A percentile compares a stretch with the other conserved stretches of the same genome.
Evolutionary conservation across 1,284 basidiomycete species (phyloP).

Genomic region (Trametes pubescens): DNA sequence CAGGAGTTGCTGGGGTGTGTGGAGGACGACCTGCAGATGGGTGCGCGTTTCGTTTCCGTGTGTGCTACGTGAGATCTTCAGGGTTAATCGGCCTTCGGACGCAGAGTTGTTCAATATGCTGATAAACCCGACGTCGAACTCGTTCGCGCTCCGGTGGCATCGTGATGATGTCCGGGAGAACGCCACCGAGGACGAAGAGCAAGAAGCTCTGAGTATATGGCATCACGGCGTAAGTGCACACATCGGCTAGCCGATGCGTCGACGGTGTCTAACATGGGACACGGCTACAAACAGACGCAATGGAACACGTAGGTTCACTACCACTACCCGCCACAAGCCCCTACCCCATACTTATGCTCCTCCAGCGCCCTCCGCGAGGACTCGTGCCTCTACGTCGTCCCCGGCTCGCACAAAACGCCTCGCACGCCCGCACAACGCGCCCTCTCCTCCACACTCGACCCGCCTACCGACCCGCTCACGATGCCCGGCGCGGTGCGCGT

Average conservation of each 20-base stretch:
- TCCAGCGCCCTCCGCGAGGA: slow-evolving; percentile 77
- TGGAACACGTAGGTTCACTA: slow-evolving; percentile 76
- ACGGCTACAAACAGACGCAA: slow-evolving; percentile 61
- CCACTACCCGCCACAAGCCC: not conserved
- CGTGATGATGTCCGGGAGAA: slow-evolving; percentile 78
- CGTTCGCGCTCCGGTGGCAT: slow-evolving; percentile 86
- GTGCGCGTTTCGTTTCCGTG: slow-evolving; percentile 44
- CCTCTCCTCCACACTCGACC: slow-evolving; percentile 61
- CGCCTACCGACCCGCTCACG: slow-evolving; percentile 64
- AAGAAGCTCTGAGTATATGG: slow-evolving; percentile 63
- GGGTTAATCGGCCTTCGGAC: too few relatives aligned
- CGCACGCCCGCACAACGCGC: slow-evolving; percentile 68
- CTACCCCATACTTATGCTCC: not conserved
- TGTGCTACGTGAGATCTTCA: not conserved
- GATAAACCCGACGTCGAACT: slow-evolving; percentile 72
- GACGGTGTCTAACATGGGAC: not conserved
- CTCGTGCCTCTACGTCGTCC: slow-evolving; percentile 79
- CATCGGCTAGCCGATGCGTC: not conserved
- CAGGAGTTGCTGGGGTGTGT: slow-evolving; percentile 62
- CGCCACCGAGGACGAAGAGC: slow-evolving; percentile 73
- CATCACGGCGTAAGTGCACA: slow-evolving; percentile 65
- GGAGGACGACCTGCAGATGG: slow-evolving; percentile 75
- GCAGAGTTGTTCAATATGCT: slow-evolving; percentile 83
- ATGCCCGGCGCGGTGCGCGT: slow-evolving; percentile 78
- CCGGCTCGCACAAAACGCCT: slow-evolving; percentile 68